Conservation (phyloP, 2,329 filamentous ascomycete species). For the Claviceps africana region DNA sequence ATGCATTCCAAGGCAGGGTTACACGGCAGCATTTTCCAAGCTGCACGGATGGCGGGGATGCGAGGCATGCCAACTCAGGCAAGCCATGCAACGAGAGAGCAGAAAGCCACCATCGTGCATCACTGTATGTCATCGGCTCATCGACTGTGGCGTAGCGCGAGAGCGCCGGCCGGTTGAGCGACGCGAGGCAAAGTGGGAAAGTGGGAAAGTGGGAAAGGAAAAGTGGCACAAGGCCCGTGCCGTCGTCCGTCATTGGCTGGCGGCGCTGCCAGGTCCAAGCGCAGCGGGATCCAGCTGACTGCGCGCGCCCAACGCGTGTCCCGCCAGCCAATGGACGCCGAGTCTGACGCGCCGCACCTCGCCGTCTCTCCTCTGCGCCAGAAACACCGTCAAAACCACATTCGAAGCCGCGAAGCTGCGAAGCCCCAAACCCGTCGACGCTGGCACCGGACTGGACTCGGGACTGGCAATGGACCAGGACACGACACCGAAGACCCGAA, state of each 20-base stretch:
- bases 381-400: not conserved
- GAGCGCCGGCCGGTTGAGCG: too few species aligned
- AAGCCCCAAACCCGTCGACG: not conserved
- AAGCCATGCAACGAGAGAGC: too few species aligned
- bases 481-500: slow-evolving; percentile 8
- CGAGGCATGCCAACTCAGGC: too few species aligned
- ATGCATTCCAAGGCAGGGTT: too few species aligned
- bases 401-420: not conserved
- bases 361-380: not conserved
- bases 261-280: not conserved
- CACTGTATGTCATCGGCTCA: too few species aligned
- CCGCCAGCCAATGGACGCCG: not conserved
- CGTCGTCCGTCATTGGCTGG: not conserved
- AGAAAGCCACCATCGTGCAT: too few species aligned
- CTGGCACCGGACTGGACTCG: not conserved
- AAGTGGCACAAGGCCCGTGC: too few species aligned
- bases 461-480: slow-evolving; percentile 15
- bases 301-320: slow-evolving; percentile 5
- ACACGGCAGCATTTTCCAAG: too few species aligned
- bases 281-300: not conserved
- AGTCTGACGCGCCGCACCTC: not conserved
- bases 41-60: too few species aligned
- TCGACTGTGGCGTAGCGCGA: too few species aligned
- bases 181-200: too few species aligned
- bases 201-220: too few species aligned